phyloP scores from a whole-genome alignment of 2,329 filamentous ascomycete species.

The Curvularia sp. region DNA sequence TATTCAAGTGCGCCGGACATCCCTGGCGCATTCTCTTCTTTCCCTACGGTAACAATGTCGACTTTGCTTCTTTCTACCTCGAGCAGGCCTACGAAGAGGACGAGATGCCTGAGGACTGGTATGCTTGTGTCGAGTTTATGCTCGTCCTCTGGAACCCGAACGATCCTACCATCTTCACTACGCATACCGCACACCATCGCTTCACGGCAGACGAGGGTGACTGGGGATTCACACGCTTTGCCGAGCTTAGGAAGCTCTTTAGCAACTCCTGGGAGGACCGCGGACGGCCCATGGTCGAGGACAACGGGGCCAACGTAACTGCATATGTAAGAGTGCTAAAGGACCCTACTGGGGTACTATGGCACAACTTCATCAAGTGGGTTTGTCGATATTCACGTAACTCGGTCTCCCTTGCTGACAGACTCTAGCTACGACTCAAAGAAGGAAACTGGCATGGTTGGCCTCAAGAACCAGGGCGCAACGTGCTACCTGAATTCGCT shows the following conservation, averaged over 20 bases:
- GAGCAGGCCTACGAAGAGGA: conserved; percentile 88
- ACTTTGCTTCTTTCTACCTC: conserved; percentile 92
- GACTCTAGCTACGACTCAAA: conserved; percentile 83
- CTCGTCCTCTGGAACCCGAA: conserved; percentile 94
- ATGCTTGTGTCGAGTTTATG: conserved; percentile 94
- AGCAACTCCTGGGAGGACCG: conserved; percentile 75
- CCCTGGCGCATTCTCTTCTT: conserved; percentile 98
- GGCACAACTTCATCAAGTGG: conserved; percentile 84
- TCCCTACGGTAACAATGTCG: conserved; percentile 91
- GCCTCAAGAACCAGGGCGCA: conserved; percentile 94
- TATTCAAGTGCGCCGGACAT: conserved; percentile 83
- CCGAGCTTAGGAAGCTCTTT: conserved; percentile 86
- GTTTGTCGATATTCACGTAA: conserved; percentile 16
- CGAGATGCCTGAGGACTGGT: conserved; percentile 85
- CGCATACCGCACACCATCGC: conserved; percentile 86
- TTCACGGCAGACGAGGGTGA: conserved; percentile 97
- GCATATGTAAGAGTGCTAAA: conserved; percentile 83
- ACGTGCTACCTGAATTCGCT: conserved; percentile 62
- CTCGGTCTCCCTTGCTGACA: conserved; percentile 2
- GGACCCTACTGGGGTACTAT: conserved; percentile 86
- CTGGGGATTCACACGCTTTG: conserved; percentile 98
- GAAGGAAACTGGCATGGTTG: conserved; percentile 96
- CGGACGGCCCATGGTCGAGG: conserved; percentile 75
- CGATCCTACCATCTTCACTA: conserved; percentile 80
- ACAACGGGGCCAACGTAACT: conserved; percentile 78